A percentile compares a stretch with the other conserved stretches of the same genome.
Conservation (phyloP, 1,284 basidiomycete species). For the Cerrena zonata region DNA sequence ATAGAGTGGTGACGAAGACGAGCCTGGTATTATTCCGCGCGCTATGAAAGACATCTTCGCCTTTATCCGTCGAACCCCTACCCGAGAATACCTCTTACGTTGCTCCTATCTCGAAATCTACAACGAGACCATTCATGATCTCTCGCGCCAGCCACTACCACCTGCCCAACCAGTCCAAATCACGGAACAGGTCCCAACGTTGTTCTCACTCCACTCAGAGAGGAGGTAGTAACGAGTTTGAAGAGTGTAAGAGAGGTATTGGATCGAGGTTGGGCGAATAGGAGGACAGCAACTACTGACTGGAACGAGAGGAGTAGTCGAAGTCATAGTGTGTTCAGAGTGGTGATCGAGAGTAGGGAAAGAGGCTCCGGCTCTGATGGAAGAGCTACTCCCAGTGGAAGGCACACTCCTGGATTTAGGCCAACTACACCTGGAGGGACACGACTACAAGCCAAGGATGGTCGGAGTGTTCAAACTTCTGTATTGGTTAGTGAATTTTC, state of each 20-base stretch:
- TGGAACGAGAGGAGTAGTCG: constrained; percentile 94
- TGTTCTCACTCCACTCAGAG: constrained; percentile 69
- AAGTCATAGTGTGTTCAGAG: constrained; percentile 87
- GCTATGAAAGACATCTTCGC: constrained; percentile 83
- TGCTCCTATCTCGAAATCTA: constrained; percentile 96
- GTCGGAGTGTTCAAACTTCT: constrained; percentile 72
- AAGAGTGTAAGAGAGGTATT: constrained; percentile 83
- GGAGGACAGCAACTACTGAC: constrained; percentile 90
- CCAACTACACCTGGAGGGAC: constrained; percentile 66
- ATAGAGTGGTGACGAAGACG: constrained; percentile 66
- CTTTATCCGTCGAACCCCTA: constrained; percentile 64
- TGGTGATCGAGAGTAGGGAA: constrained; percentile 80
- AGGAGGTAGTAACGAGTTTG: constrained; percentile 88
- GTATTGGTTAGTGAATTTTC: constrained; percentile 49
- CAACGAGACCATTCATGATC: constrained; percentile 88
- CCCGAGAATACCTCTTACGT: constrained; percentile 88
- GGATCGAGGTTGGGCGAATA: constrained; percentile 78
- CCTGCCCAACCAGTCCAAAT: constrained; percentile 67
- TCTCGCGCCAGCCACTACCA: no score
- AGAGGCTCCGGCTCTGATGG: constrained; percentile 37
- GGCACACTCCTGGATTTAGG: constrained; percentile 49
- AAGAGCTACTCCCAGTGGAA: constrained; percentile 38
- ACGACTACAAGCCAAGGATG: constrained; percentile 63
- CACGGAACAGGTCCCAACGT: constrained; percentile 57
- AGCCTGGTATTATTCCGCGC: constrained; percentile 92